phyloP scores from a whole-genome alignment of 1,139 yeast genomes.

The Candida pseudoviswanathii region DNA sequence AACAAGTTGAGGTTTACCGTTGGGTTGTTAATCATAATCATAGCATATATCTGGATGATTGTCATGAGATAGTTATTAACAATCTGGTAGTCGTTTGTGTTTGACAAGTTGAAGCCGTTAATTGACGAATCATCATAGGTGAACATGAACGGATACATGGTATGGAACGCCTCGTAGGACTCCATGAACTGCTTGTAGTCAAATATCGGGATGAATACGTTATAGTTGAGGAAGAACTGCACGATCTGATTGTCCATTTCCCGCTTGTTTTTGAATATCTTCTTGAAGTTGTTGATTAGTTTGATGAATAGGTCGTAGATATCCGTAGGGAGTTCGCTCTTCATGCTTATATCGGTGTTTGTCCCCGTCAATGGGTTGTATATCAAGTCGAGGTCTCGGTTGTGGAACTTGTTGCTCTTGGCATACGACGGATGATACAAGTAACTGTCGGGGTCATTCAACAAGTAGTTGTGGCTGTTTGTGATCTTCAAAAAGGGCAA shows the following conservation, averaged over 20 bases:
- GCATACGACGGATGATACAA: constrained; percentile 46
- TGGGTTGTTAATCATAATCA: constrained; percentile 51
- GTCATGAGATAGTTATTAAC: constrained; percentile 54
- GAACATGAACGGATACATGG: constrained; percentile 56
- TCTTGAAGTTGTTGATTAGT: constrained; percentile 49
- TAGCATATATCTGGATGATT: constrained; percentile 49
- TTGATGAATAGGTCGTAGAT: constrained; percentile 49
- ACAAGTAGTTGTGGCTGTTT: constrained; percentile 46
- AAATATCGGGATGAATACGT: constrained; percentile 61
- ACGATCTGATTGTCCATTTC: constrained; percentile 56
- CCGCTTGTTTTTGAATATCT: constrained; percentile 42
- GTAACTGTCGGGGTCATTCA: constrained; percentile 48
- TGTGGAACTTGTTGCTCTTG: constrained; percentile 42
- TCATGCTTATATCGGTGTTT: constrained; percentile 10
- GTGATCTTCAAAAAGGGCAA: constrained; percentile 50
- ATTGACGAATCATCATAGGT: constrained; percentile 53
- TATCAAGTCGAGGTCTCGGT: constrained; percentile 43
- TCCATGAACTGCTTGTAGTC: constrained; percentile 60
- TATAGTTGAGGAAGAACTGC: constrained; percentile 58
- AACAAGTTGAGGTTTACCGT: constrained; percentile 44
- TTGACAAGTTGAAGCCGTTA: constrained; percentile 53
- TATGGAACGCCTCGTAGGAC: constrained; percentile 57
- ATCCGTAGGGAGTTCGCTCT: constrained; percentile 38
- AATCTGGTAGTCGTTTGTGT: constrained; percentile 46
- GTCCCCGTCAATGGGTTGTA: constrained; percentile 47